Conservation (phyloP, 176 grass and related monocot genomes). For the Typha latifolia region DNA sequence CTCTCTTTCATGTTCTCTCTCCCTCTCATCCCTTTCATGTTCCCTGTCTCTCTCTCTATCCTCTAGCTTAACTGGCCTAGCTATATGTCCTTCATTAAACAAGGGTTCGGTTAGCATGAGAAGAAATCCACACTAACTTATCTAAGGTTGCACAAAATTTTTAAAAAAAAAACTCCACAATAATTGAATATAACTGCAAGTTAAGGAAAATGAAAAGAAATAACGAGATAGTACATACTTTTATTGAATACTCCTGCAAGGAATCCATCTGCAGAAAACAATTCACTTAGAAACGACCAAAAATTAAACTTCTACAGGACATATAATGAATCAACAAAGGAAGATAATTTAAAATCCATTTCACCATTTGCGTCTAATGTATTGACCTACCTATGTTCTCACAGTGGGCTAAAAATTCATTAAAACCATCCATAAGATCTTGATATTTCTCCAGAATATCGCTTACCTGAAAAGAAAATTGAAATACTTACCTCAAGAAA, state of each 20-base stretch:
- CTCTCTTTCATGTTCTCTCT: slow-evolving; percentile 56
- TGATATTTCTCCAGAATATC: slow-evolving; percentile 78
- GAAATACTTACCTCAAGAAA: neutral
- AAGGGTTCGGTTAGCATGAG: slow-evolving; percentile 7
- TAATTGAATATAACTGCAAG: neutral
- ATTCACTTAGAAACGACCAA: slow-evolving; percentile 9
- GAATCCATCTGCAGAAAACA: slow-evolving; percentile 49
- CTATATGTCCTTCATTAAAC: slow-evolving; percentile 33
- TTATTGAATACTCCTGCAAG: slow-evolving; percentile 67
- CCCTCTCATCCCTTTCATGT: slow-evolving; percentile 57
- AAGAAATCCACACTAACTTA: neutral
- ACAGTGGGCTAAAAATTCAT: slow-evolving; percentile 79
- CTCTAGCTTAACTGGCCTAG: slow-evolving; percentile 41
- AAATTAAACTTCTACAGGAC: neutral
- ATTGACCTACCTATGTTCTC: slow-evolving; percentile 58
- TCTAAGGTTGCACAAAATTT: neutral
- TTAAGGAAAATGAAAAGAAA: neutral
- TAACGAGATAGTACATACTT: slow-evolving; percentile 38
- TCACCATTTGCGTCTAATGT: neutral
- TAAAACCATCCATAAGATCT: slow-evolving; percentile 93
- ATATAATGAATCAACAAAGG: neutral
- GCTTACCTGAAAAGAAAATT: slow-evolving; percentile 41
- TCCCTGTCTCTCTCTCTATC: slow-evolving; percentile 51
- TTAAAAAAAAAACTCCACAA: neutral
- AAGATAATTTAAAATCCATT: neutral